A percentile compares a stretch with the other conserved stretches of the same genome.
These are phyloP conservation scores for Exophiala alcalophila DNA, from an alignment of 2,329 filamentous ascomycete genomes.

Conservation along the genomic window DNA sequence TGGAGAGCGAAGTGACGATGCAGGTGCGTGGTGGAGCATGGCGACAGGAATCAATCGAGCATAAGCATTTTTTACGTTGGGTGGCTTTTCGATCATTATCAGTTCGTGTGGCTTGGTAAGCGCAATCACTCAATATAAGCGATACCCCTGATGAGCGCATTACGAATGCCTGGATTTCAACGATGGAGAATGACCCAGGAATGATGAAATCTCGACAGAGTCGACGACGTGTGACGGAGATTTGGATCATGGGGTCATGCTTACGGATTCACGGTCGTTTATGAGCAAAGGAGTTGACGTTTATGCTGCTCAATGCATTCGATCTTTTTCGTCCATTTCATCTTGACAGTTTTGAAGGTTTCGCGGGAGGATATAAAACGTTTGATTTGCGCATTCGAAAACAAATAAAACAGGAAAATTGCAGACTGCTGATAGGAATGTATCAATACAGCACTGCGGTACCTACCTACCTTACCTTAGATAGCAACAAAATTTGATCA, in stretches of 20 bases:
- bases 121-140: slow-evolving; percentile 6
- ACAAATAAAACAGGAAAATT: slow-evolving; percentile 1
- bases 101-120: slow-evolving; percentile 7
- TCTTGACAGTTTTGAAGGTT: slow-evolving; percentile 4
- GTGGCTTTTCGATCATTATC: slow-evolving; percentile 14
- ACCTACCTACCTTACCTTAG: too few relatives aligned
- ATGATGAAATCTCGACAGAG: slow-evolving; percentile 2
- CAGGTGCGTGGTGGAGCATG: too few relatives aligned
- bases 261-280: slow-evolving; percentile 20
- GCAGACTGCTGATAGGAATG: slow-evolving; percentile 21
- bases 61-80: slow-evolving; percentile 2
- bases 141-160: slow-evolving; percentile 15
- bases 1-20: slow-evolving; percentile 1
- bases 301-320: background rate
- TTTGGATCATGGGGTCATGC: slow-evolving; percentile 8
- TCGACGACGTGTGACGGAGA: slow-evolving; percentile 1
- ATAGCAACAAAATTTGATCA: slow-evolving; percentile 17
- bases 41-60: too few relatives aligned
- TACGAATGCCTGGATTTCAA: slow-evolving; percentile 7
- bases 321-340: slow-evolving; percentile 2
- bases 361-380: background rate
- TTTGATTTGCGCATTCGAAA: slow-evolving; percentile 8
- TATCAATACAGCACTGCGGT: slow-evolving; percentile 18
- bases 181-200: slow-evolving; percentile 9
- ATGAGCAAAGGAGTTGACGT: slow-evolving; percentile 7